Evolutionary conservation across 768 basidiomycete genomes (phyloP), one percentile per base, ranked within the genome.

Genomic region (Cyathus striatus): DNA sequence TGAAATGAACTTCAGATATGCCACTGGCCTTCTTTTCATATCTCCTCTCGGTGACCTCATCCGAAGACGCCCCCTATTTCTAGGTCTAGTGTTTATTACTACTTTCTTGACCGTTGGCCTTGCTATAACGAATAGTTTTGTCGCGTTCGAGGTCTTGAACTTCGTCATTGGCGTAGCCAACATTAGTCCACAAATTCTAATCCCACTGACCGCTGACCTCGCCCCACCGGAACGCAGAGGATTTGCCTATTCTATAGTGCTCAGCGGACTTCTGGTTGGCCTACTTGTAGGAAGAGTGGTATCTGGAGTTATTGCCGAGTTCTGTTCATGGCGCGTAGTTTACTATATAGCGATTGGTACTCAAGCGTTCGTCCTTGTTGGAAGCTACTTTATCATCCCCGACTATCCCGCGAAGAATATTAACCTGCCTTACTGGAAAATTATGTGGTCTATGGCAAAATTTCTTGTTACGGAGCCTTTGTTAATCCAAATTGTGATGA

Each of bases 331-430:
- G 35, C 35, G 35, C 18, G 35, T 37, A 10, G 35, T 37, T 12
- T 37, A 37, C 18, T 37, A 37, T 20, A 37, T 37, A 20, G 35
- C 35, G 2, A 10, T 37, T 3, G 35, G 35, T 18, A 18, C 14
- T n/a, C 35, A 37, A 18, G 5, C 18, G 35, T 45, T 65, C 18
- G 70, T 81, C 23, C 55, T 75, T 12, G 20, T 64, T 10, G 57
- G 77, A n/a, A 58, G 75, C 20, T 86, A 77, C 51, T 55, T 69
- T 14, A 47, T 73, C 35, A 58, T 85, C 12, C 83, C 83, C 1
- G 83, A 86, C 58, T 83, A 78, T 49, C 83, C 82, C 3, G 70
- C 76, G 14, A 83, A 79, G 56, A 75, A 78, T 54, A 51, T 43
- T 20, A 63, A 69, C 27, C 42, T 81, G 44, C 69, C 72, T 4